phyloP scores from a whole-genome alignment of 108 stramenopile genomes.

The Cyclostephanos invisitatus region DNA sequence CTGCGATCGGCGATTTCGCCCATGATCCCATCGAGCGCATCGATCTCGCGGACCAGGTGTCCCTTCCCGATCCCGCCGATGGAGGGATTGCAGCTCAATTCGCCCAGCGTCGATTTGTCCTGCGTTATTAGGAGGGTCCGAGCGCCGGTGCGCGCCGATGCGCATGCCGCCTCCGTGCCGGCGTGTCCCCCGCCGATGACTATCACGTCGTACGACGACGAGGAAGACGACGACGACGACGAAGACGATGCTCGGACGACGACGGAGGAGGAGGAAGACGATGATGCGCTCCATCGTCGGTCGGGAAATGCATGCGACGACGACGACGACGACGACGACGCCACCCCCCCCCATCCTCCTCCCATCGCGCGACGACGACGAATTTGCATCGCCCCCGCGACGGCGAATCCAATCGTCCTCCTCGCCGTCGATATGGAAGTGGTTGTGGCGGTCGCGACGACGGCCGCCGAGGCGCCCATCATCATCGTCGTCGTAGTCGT shows the following conservation, averaged over 20 bases:
- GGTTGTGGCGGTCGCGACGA: too few relatives aligned
- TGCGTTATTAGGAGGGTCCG: conserved; percentile 93
- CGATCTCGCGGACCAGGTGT: conserved; percentile 95
- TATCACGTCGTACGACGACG: conserved; percentile 82
- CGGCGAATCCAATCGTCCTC: too few relatives aligned
- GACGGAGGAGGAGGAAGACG: background rate
- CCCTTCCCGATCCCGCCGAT: conserved; percentile 99
- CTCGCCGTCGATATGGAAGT: too few relatives aligned
- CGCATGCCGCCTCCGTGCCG: conserved; percentile 96
- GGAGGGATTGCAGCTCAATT: conserved; percentile 97
- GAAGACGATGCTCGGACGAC: too few relatives aligned
- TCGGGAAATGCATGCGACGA: too few relatives aligned
- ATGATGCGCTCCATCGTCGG: too few relatives aligned
- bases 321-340: too few relatives aligned
- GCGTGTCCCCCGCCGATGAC: conserved; percentile 98
- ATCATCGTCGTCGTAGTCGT: too few relatives aligned
- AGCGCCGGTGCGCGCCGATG: conserved; percentile 92
- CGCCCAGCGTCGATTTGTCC: conserved; percentile 87
- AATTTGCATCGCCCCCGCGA: too few relatives aligned
- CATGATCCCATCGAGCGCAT: conserved; percentile 96
- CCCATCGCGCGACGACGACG: too few relatives aligned
- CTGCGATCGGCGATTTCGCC: conserved; percentile 90
- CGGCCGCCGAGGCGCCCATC: too few relatives aligned
- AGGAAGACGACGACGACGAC: conserved; percentile 11
- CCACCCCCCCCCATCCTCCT: too few relatives aligned